Conservation (phyloP, 768 basidiomycete species). For the Boletus pseudo-olivaceus region DNA sequence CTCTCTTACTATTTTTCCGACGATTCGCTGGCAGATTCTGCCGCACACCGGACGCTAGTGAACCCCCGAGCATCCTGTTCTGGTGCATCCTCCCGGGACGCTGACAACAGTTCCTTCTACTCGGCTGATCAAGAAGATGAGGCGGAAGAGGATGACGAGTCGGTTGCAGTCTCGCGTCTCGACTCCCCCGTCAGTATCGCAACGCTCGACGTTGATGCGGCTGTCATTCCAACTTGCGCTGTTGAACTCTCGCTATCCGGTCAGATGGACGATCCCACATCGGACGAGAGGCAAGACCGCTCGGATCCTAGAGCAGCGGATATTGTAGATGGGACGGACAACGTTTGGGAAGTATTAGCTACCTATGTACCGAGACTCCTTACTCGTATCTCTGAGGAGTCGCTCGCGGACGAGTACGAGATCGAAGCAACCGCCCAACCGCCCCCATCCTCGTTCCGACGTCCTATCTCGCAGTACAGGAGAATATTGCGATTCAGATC, state of each 20-base stretch:
- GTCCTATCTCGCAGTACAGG: not conserved
- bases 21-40: constrained; percentile 2
- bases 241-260: not conserved
- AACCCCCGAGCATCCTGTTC: not conserved
- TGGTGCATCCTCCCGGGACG: not conserved
- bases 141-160: not conserved
- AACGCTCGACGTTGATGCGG: not conserved
- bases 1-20: constrained; percentile 9
- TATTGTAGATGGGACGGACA: not conserved
- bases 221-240: not conserved
- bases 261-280: not conserved
- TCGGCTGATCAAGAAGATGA: constrained; percentile 7
- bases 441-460: constrained; percentile 5
- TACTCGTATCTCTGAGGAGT: constrained; percentile 7
- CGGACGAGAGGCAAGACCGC: not conserved
- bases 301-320: not conserved
- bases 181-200: not conserved
- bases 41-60: not conserved
- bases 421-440: not conserved
- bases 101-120: not conserved
- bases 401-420: constrained; percentile 1
- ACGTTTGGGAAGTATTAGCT: constrained; percentile 1
- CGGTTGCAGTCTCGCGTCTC: not conserved
- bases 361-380: constrained; percentile 3
- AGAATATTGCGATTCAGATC: not conserved